A percentile compares a stretch with the other conserved stretches of the same genome.
Conservation (phyloP, 108 stramenopile genomes). For the Parmales sp. region DNA sequence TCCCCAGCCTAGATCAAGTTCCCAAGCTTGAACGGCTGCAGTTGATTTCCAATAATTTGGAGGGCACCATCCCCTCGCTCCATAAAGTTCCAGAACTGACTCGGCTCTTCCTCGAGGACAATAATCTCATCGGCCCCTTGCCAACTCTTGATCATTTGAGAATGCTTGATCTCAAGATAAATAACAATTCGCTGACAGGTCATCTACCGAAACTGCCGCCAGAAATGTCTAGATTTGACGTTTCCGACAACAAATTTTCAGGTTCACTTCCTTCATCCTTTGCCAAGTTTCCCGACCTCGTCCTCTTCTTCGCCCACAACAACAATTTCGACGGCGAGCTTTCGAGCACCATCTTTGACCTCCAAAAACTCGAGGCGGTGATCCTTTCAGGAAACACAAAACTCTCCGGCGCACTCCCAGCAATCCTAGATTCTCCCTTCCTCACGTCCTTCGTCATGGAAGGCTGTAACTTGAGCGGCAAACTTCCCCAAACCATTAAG, state of each 20-base stretch:
- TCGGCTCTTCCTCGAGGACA: not conserved
- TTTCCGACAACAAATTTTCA: no score
- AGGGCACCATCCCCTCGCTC: not conserved
- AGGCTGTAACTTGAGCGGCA: not conserved
- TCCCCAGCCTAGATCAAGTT: not conserved
- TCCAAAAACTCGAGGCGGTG: not conserved
- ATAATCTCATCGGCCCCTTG: not conserved
- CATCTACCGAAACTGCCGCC: no score
- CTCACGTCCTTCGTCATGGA: conserved; percentile 4
- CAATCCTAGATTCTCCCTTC: not conserved
- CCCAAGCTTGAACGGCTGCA: not conserved
- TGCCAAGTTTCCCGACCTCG: not conserved
- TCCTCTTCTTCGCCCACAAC: not conserved
- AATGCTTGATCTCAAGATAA: not conserved
- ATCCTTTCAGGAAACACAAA: conserved; percentile 10
- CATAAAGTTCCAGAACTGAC: no score
- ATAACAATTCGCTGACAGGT: conserved; percentile 1
- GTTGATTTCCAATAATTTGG: not conserved
- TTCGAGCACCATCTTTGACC: conserved; percentile 8
- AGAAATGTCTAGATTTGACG: no score
- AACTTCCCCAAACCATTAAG: not conserved
- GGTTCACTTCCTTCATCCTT: not conserved
- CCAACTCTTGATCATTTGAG: not conserved
- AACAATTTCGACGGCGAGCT: not conserved
- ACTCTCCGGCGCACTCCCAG: conserved; percentile 1